Conservation (phyloP, 2,329 filamentous ascomycete species). For the Aspergillus puulaauensis region DNA sequence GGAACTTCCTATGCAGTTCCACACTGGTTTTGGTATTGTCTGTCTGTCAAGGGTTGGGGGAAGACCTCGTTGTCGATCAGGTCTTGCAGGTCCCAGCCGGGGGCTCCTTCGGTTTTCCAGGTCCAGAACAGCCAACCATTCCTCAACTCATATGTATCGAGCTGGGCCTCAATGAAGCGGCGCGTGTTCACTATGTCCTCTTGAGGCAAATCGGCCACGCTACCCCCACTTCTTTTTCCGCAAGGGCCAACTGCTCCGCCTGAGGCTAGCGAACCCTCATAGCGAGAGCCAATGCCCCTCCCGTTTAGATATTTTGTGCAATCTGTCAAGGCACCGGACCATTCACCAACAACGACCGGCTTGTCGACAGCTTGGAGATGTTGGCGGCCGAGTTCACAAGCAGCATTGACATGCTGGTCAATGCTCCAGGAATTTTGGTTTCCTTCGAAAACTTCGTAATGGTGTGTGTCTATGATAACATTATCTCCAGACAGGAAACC, state of each 20-base stretch:
- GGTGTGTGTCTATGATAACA: slow-evolving; percentile 66
- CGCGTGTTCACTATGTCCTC: slow-evolving; percentile 39
- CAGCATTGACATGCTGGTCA: slow-evolving; percentile 54
- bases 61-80: slow-evolving; percentile 48
- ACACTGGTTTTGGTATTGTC: slow-evolving; percentile 36
- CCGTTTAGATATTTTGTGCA: slow-evolving; percentile 57
- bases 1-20: background rate
- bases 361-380: slow-evolving; percentile 59
- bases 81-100: slow-evolving; percentile 50
- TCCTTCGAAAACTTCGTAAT: slow-evolving; percentile 65
- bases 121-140: slow-evolving; percentile 52
- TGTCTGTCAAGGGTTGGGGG: slow-evolving; percentile 42
- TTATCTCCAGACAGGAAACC: slow-evolving; percentile 56
- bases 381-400: slow-evolving; percentile 53
- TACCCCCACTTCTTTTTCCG: slow-evolving; percentile 47
- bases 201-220: slow-evolving; percentile 45
- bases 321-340: slow-evolving; percentile 66
- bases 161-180: slow-evolving; percentile 47
- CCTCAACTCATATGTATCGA: slow-evolving; percentile 45
- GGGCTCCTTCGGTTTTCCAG: slow-evolving; percentile 50
- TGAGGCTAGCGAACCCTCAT: slow-evolving; percentile 53
- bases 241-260: slow-evolving; percentile 56
- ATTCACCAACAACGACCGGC: slow-evolving; percentile 68
- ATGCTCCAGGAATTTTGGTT: slow-evolving; percentile 51
- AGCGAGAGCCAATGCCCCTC: slow-evolving; percentile 59